Conservation (phyloP, 257 asterid genomes). For the Scutellaria minor region DNA sequence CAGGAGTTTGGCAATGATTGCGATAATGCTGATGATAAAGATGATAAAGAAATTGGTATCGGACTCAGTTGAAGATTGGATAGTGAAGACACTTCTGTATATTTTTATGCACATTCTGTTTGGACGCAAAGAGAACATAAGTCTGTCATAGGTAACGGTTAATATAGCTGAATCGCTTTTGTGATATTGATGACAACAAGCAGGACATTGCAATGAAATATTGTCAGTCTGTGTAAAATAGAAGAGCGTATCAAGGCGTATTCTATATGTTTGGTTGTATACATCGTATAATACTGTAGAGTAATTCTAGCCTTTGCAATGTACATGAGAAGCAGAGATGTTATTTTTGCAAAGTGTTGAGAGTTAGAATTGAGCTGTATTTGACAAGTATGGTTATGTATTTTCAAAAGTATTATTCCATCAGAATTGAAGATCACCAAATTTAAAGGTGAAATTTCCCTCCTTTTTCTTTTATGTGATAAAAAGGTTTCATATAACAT, state of each 20-base stretch:
- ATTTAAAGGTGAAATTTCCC: neutral
- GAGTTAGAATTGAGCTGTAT: neutral
- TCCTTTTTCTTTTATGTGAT: neutral
- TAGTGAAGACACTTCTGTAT: constrained; percentile 39
- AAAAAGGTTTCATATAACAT: too few relatives aligned
- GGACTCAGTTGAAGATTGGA: constrained; percentile 49
- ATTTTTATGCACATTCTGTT: constrained; percentile 31
- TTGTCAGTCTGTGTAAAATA: constrained; percentile 4
- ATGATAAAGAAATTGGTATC: constrained; percentile 42
- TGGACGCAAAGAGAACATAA: constrained; percentile 33
- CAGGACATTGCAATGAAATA: constrained; percentile 10
- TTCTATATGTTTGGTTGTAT: constrained; percentile 18
- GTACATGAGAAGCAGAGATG: constrained; percentile 7
- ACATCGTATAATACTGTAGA: neutral
- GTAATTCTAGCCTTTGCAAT: constrained; percentile 7
- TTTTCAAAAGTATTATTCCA: neutral
- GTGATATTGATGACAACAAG: neutral
- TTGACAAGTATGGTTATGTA: neutral
- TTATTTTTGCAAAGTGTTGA: neutral
- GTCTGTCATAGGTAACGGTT: constrained; percentile 12
- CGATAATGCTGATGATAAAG: constrained; percentile 36
- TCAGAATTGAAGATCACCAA: too few relatives aligned
- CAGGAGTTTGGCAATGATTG: constrained; percentile 35
- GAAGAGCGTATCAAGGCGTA: neutral
- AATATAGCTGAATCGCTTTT: neutral